Evolutionary conservation across 257 asterid species (phyloP).

Genomic region (Solanum sparsipilum): DNA sequence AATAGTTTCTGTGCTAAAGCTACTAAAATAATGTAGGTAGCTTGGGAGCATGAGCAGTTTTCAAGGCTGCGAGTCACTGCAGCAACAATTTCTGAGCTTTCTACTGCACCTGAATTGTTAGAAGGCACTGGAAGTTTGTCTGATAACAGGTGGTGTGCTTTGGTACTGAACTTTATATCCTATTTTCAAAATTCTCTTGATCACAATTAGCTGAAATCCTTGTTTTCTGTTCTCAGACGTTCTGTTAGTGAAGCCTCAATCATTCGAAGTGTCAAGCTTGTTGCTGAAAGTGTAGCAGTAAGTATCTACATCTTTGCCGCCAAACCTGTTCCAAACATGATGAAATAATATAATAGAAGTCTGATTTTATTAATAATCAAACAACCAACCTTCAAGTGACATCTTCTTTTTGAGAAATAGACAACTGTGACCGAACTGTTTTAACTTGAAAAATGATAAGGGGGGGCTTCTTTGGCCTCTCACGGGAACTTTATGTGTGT

Average conservation of each 20-base stretch:
- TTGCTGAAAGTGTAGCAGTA: slow-evolving; percentile 94
- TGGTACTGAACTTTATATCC: neutral
- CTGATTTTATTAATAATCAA: neutral
- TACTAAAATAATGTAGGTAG: slow-evolving; percentile 54
- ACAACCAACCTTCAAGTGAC: neutral
- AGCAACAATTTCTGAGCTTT: slow-evolving; percentile 70
- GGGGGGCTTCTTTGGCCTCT: neutral
- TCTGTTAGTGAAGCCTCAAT: slow-evolving; percentile 55
- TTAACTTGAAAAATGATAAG: neutral
- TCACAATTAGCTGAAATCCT: slow-evolving; percentile 7
- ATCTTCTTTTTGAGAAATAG: neutral
- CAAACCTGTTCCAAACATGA: neutral
- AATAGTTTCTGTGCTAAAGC: slow-evolving; percentile 15
- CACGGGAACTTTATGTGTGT: neutral
- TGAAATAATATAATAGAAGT: neutral
- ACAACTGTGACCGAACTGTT: neutral
- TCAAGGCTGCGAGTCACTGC: slow-evolving; percentile 89
- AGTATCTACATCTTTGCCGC: slow-evolving; percentile 11
- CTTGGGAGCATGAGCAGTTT: slow-evolving; percentile 99
- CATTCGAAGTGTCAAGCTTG: slow-evolving; percentile 63
- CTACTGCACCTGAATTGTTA: slow-evolving; percentile 82
- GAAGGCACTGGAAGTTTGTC: slow-evolving; percentile 68
- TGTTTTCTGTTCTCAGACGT: slow-evolving; percentile 34
- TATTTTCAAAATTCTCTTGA: slow-evolving; percentile 6
- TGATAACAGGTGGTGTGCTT: slow-evolving; percentile 63